Evolutionary conservation across 768 basidiomycete genomes (phyloP).

Genomic region (Termitomyces sp.): DNA sequence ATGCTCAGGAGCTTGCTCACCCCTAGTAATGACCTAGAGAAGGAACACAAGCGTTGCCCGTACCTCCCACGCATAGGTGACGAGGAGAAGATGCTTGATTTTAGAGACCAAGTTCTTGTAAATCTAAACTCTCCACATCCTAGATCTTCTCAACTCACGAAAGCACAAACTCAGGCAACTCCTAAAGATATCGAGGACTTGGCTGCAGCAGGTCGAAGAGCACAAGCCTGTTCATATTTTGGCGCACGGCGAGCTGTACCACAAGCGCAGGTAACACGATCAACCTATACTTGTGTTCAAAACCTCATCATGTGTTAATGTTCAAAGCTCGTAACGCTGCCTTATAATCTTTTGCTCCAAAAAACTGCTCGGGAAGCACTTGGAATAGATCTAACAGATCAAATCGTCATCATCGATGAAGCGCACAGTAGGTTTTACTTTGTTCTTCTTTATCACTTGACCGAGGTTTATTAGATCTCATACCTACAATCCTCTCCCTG

Average conservation of each 20-base stretch:
- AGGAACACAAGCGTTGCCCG: constrained; percentile 65
- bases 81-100: constrained; percentile 66
- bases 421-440: constrained; percentile 73
- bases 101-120: constrained; percentile 85
- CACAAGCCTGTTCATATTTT: constrained; percentile 88
- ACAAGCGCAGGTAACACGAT: constrained; percentile 69
- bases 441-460: neutral
- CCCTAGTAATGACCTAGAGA: constrained; percentile 31
- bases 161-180: constrained; percentile 47
- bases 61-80: constrained; percentile 70
- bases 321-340: constrained; percentile 77
- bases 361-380: constrained; percentile 80
- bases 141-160: neutral
- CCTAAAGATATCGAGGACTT: constrained; percentile 96
- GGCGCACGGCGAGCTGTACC: constrained; percentile 83
- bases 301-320: neutral
- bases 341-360: constrained; percentile 89
- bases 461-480: constrained; percentile 59
- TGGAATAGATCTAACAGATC: constrained; percentile 78
- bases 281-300: neutral
- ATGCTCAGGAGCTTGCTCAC: neutral
- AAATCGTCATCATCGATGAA: constrained; percentile 91
- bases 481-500: constrained; percentile 83
- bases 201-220: constrained; percentile 60
- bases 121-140: constrained; percentile 12